Evolutionary conservation across 768 basidiomycete species (phyloP), one percentile per base, ranked within the genome.

Genomic region (Rhodotorula taiwanensis): DNA sequence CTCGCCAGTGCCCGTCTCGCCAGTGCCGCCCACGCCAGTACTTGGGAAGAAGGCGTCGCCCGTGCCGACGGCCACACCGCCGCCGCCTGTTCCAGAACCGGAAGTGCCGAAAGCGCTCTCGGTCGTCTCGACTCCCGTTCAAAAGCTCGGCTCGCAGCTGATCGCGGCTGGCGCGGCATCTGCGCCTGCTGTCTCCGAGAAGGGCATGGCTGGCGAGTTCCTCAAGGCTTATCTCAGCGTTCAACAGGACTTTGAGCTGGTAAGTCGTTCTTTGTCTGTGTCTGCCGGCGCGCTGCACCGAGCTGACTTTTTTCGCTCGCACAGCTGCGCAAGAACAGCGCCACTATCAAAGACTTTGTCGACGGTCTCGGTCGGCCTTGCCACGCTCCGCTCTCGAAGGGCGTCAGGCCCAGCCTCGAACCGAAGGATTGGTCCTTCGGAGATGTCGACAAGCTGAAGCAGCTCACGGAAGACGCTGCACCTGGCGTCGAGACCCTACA

Each of bases 121-220:
- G 36, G 36, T 50, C 49, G 49, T 13, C 11, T 53, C 52, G 41
- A 21, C 25, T 5, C n/a, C 28, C 20, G 39, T 52, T 9, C 62
- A 63, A 1, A 60, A 58, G 25, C 23, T 69, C 56, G 67, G 63
- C 30, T 7, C 49, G 1, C 34, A 65, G 45, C 60, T 69, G 33
- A 33, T 55, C 36, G 43, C 41, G 2, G 28, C 48, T 10, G 50
- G 31, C 21, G 28, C 28, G 5, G 53, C 56, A 7, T 2, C 39
- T 0, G n/a, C 23, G 4, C 55, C 59, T 18, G 34, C n/a, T 8
- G 71, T 72, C 27, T n/a, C 63, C 31, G 69, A 71, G 58, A 67
- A 51, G 21, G 72, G 72, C 4, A 64, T 72, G 58, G 63, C 72
- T 0, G 72, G 72, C 20, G 70, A 72, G 56, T 72, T 71, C 59